Conservation (phyloP, 2,329 filamentous ascomycete genomes). For the Nothophaeocryptopus gaeumannii region DNA sequence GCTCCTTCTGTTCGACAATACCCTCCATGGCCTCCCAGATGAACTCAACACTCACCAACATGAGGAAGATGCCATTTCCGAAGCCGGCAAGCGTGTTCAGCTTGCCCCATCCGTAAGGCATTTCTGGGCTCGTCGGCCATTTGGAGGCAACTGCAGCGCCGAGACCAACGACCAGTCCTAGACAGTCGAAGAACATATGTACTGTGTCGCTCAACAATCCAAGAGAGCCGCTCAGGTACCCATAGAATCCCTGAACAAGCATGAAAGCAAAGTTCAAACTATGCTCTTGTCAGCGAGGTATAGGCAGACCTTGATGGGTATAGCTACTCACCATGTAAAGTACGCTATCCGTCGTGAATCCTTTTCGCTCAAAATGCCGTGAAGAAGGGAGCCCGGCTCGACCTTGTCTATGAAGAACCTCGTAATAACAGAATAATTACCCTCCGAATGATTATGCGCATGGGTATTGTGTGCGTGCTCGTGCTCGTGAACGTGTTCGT, state of each 20-base stretch:
- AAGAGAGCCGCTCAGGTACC: slow-evolving; percentile 86
- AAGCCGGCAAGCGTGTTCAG: slow-evolving; percentile 95
- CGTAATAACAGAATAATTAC: slow-evolving; percentile 66
- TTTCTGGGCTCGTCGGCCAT: slow-evolving; percentile 84
- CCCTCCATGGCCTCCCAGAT: slow-evolving; percentile 91
- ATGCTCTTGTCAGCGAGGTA: slow-evolving; percentile 17
- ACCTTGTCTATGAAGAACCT: slow-evolving; percentile 67
- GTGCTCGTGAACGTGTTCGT: slow-evolving; percentile 31
- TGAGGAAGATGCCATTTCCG: slow-evolving; percentile 90
- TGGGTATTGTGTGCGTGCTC: slow-evolving; percentile 31
- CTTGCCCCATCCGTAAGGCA: slow-evolving; percentile 95
- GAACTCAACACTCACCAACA: slow-evolving; percentile 95
- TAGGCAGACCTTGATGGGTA: slow-evolving; percentile 6
- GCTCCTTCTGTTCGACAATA: slow-evolving; percentile 76
- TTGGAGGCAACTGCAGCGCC: slow-evolving; percentile 93
- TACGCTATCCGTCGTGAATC: slow-evolving; percentile 96
- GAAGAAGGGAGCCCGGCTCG: slow-evolving; percentile 70
- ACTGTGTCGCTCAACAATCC: slow-evolving; percentile 96
- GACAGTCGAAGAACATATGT: slow-evolving; percentile 99
- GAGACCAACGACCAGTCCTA: slow-evolving; percentile 84
- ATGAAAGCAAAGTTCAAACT: slow-evolving; percentile 95
- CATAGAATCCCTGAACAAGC: slow-evolving; percentile 90
- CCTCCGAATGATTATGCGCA: slow-evolving; percentile 37
- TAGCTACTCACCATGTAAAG: slow-evolving; percentile 73
- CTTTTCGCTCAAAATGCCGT: slow-evolving; percentile 83